Conservation (phyloP, 2,329 filamentous ascomycete genomes). For the Penicillium brasilianum region DNA sequence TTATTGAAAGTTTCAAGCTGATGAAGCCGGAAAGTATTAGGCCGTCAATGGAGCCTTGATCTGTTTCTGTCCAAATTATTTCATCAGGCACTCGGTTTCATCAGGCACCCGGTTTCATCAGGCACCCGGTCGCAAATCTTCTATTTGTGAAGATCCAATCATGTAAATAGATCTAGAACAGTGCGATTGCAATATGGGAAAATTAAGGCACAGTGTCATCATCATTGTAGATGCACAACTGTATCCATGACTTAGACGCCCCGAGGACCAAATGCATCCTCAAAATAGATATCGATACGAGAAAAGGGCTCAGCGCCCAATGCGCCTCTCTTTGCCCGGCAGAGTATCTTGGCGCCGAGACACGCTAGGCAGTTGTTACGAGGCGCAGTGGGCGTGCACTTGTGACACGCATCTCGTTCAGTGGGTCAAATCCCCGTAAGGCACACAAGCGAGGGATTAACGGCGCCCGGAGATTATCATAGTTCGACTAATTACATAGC, state of each 20-base stretch:
- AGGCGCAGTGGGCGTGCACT: not conserved
- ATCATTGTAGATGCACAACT: not conserved
- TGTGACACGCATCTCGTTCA: not conserved
- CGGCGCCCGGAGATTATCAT: not conserved
- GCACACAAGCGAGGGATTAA: not conserved
- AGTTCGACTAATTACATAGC: not conserved
- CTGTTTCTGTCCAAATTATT: not conserved
- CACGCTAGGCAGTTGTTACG: not conserved
- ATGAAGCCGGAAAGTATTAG: not conserved
- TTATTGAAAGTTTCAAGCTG: constrained; percentile 9
- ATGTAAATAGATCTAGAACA: not conserved
- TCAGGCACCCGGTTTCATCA: no score
- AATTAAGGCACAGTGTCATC: not conserved
- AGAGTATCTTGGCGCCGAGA: not conserved
- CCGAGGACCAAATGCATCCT: not conserved
- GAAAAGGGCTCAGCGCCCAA: not conserved
- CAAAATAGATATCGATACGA: not conserved
- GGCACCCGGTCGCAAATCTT: no score
- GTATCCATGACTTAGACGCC: no score
- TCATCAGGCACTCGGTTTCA: no score
- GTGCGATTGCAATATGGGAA: not conserved
- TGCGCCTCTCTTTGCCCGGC: not conserved
- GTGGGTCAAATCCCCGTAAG: not conserved
- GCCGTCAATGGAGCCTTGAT: not conserved
- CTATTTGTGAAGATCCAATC: not conserved